These are phyloP conservation scores for Lolium rigidum DNA, from an alignment of 176 grass and related monocot species.

Conservation along the genomic window DNA sequence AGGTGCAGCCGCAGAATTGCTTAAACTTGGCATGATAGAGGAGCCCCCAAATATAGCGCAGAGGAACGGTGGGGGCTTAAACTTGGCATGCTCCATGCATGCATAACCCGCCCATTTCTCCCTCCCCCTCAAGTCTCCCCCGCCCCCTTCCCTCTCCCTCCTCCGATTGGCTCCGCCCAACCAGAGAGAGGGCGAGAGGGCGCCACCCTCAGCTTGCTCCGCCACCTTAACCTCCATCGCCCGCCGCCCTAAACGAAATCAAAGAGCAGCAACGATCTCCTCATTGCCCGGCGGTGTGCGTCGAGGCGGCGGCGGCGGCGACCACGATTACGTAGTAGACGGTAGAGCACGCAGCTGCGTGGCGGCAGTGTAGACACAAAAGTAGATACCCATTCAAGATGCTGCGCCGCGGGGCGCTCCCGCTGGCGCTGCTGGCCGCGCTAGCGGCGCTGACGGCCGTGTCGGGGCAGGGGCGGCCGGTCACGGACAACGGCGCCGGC, in stretches of 20 bases:
- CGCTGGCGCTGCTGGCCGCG: constrained; percentile 42
- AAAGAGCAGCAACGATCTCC: neutral
- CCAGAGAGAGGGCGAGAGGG: constrained; percentile 54
- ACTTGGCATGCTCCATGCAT: constrained; percentile 41
- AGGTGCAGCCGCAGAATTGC: neutral
- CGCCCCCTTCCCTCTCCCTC: constrained; percentile 53
- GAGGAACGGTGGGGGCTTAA: constrained; percentile 3
- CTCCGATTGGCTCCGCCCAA: constrained; percentile 62
- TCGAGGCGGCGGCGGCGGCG: neutral
- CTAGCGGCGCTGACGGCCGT: constrained; percentile 5
- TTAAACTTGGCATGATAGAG: constrained; percentile 2
- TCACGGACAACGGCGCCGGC: constrained; percentile 16
- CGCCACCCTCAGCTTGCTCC: constrained; percentile 5
- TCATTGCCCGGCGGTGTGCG: neutral
- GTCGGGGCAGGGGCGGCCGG: constrained; percentile 46
- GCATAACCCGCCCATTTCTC: constrained; percentile 43
- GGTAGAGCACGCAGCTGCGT: neutral
- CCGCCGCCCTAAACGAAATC: neutral
- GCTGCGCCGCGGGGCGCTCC: constrained; percentile 40
- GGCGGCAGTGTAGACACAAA: neutral
- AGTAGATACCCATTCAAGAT: neutral
- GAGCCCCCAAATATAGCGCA: constrained; percentile 22
- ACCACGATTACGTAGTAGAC: neutral
- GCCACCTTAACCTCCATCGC: neutral
- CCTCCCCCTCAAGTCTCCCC: neutral